Percentiles rank a stretch among this genome's conserved stretches.
These are phyloP conservation scores for Parachaetomium inaequale DNA, from an alignment of 495 filamentous ascomycete species.

Conservation along the genomic window DNA sequence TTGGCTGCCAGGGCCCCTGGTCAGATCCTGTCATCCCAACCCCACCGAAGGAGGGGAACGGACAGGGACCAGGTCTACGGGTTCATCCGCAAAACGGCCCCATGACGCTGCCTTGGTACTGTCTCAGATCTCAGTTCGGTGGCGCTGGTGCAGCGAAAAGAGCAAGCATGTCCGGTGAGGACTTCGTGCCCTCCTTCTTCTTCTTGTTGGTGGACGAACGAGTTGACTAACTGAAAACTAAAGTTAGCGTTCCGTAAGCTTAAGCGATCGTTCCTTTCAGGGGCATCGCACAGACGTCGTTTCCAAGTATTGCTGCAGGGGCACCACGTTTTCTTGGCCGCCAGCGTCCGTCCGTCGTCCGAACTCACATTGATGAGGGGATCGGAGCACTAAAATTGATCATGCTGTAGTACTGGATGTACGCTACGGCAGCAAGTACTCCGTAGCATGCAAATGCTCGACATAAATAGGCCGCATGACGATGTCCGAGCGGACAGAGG, in stretches of 20 bases:
- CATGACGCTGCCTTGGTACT: conserved; percentile 7
- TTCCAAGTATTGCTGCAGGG: neutral
- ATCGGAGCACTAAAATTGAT: neutral
- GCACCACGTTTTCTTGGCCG: conserved; percentile 19
- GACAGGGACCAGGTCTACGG: conserved; percentile 18
- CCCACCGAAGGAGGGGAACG: neutral
- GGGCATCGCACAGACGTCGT: neutral
- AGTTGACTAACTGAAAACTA: neutral
- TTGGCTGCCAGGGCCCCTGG: neutral
- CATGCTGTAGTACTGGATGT: neutral
- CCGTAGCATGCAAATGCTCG: conserved; percentile 1
- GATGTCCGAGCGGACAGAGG: conserved; percentile 12
- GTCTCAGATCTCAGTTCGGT: conserved; percentile 19
- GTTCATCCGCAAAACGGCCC: neutral
- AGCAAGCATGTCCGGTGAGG: conserved; percentile 5
- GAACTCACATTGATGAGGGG: conserved; percentile 2
- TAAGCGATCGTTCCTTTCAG: conserved; percentile 6
- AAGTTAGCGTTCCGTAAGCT: neutral
- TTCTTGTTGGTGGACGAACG: neutral
- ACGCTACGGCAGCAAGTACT: neutral
- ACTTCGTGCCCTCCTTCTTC: neutral
- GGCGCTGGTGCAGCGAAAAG: neutral
- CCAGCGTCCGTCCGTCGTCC: conserved; percentile 2
- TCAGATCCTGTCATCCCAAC: neutral
- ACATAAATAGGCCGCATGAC: conserved; percentile 15